Conservation (phyloP, 129 eudicot genomes). For the Centaurea solstitialis region DNA sequence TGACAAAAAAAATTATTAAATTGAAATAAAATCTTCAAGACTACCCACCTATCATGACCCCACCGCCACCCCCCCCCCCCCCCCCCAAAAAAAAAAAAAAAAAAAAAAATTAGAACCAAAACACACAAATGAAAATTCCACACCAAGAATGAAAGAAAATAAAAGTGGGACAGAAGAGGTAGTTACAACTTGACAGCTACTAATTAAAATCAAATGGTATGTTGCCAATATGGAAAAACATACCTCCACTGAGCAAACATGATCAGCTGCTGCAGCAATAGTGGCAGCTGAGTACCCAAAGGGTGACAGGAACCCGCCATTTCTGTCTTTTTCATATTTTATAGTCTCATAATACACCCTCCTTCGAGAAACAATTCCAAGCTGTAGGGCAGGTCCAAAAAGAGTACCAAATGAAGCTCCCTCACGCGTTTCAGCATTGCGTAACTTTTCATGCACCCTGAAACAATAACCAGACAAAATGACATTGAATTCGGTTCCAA, state of each 20-base stretch:
- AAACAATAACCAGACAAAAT: constrained; percentile 27
- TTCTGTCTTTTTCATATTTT: constrained; percentile 84
- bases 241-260: constrained; percentile 89
- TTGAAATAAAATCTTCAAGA: background rate
- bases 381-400: constrained; percentile 77
- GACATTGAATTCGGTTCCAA: background rate
- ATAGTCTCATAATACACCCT: constrained; percentile 72
- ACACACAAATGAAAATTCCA: too few relatives aligned
- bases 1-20: constrained; percentile 18
- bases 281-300: constrained; percentile 84
- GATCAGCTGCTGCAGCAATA: constrained; percentile 62
- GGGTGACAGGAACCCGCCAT: constrained; percentile 89
- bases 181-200: background rate
- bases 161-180: too few relatives aligned
- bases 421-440: constrained; percentile 66
- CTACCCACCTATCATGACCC: too few relatives aligned
- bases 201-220: background rate
- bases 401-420: constrained; percentile 87
- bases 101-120: too few relatives aligned
- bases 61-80: too few relatives aligned
- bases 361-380: constrained; percentile 84
- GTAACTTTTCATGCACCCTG: constrained; percentile 78
- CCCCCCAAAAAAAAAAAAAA: too few relatives aligned
- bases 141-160: too few relatives aligned
- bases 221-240: constrained; percentile 14